Percentiles rank a stretch among this genome's conserved stretches.
These are phyloP conservation scores for Salix suchowensis DNA, from an alignment of 345 rosid genomes.

Conservation along the genomic window DNA sequence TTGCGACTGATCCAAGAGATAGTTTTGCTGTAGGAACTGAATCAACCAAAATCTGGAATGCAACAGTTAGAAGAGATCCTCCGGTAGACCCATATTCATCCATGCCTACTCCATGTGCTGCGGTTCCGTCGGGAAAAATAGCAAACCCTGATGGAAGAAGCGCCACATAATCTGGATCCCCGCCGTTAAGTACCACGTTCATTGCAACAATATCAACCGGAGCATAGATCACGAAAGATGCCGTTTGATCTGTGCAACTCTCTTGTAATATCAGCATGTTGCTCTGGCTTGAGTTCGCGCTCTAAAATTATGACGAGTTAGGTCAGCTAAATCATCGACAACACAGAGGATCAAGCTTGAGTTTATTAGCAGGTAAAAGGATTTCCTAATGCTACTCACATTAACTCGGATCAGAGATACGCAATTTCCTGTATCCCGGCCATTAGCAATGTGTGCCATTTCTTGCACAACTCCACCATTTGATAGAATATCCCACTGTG, in stretches of 20 bases:
- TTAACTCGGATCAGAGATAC: conserved; percentile 72
- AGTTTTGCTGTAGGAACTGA: conserved; percentile 75
- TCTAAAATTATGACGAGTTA: conserved; percentile 12
- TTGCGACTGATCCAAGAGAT: conserved; percentile 72
- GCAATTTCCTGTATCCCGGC: conserved; percentile 72
- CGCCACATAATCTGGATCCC: conserved; percentile 73
- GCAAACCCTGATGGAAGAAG: conserved; percentile 85
- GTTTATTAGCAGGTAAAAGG: too few species aligned
- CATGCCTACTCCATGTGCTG: conserved; percentile 11
- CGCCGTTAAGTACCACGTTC: conserved; percentile 50
- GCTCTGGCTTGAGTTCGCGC: conserved; percentile 50
- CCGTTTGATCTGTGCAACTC: conserved; percentile 46
- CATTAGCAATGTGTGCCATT: conserved; percentile 81
- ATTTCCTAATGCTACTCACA: conserved; percentile 23
- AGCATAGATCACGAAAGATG: conserved; percentile 43
- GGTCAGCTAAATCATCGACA: background rate
- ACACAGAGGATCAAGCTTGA: background rate
- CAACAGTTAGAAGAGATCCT: conserved; percentile 77
- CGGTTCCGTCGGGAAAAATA: conserved; percentile 57
- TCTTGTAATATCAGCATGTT: conserved; percentile 55
- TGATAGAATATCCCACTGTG: conserved; percentile 94
- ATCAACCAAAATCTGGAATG: conserved; percentile 75
- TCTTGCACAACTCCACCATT: conserved; percentile 60
- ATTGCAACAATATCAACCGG: conserved; percentile 45
- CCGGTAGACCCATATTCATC: conserved; percentile 21